Percentiles rank a stretch among this genome's conserved stretches.
These are phyloP conservation scores for Aureobasidium subglaciale DNA, from an alignment of 2,329 filamentous ascomycete species.

Conservation along the genomic window DNA sequence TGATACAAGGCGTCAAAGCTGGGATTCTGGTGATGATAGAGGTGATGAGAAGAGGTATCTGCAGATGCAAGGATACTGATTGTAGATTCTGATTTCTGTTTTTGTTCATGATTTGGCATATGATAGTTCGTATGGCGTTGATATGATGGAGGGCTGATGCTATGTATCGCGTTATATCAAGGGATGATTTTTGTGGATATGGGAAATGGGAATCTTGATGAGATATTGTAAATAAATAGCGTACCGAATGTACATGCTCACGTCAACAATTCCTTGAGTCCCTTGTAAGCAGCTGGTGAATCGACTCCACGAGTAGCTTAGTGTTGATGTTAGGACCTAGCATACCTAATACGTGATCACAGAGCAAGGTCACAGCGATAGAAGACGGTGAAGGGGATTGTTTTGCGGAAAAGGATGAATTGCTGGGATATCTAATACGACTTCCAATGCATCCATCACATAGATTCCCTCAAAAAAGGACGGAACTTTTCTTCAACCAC, in stretches of 20 bases:
- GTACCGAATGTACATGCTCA: not conserved
- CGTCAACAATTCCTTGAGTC: not conserved
- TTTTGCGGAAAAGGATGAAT: constrained; percentile 4
- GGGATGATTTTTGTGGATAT: not conserved
- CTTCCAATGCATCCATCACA: not conserved
- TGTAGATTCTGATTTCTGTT: not conserved
- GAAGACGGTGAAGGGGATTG: not conserved
- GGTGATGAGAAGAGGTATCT: constrained; percentile 17
- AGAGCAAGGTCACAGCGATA: not conserved
- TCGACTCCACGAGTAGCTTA: too few species aligned
- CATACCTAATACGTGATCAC: too few species aligned
- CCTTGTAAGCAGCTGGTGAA: too few species aligned
- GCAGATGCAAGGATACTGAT: constrained; percentile 11
- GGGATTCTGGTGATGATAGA: constrained; percentile 14
- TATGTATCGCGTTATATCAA: not conserved
- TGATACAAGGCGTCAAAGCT: constrained; percentile 11
- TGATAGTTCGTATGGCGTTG: not conserved
- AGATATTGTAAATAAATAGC: too few species aligned
- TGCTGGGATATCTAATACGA: constrained; percentile 12
- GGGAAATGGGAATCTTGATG: not conserved
- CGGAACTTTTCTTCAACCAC: not conserved
- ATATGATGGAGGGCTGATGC: not conserved
- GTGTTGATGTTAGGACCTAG: too few species aligned
- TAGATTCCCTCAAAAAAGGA: not conserved
- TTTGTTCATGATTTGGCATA: not conserved